Percentiles rank a stretch among this genome's conserved stretches.
Conservation (phyloP, 352 stramenopile genomes). For the Phytophthora brassicae region DNA sequence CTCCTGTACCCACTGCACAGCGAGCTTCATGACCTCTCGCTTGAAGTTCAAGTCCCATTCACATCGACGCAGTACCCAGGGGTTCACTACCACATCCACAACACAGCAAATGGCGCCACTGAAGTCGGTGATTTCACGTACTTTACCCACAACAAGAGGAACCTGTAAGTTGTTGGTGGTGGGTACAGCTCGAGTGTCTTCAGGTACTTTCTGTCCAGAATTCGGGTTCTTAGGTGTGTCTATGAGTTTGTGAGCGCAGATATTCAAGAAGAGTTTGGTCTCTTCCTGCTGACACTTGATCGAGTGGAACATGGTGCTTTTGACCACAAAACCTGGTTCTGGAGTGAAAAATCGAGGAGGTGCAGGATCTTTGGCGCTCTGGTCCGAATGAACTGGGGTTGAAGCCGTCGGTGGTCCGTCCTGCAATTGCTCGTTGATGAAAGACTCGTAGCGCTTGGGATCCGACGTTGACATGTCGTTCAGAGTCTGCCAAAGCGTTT, state of each 20-base stretch:
- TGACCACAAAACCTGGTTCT: constrained; percentile 74
- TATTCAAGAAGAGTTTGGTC: constrained; percentile 84
- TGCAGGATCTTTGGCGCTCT: constrained; percentile 7
- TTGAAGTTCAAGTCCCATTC: constrained; percentile 83
- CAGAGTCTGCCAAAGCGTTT: constrained; percentile 72
- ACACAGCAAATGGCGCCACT: constrained; percentile 44
- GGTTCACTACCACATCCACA: constrained; percentile 75
- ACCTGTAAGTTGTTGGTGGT: constrained; percentile 78
- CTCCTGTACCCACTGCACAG: constrained; percentile 76
- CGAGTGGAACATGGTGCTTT: constrained; percentile 57
- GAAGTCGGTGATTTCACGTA: constrained; percentile 54
- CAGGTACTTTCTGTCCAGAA: constrained; percentile 54
- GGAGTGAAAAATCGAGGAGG: constrained; percentile 61
- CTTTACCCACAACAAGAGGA: constrained; percentile 65
- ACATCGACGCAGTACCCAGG: constrained; percentile 73
- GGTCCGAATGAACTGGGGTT: constrained; percentile 7
- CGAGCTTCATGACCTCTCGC: constrained; percentile 76
- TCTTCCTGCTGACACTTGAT: constrained; percentile 62
- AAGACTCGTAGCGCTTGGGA: constrained; percentile 69
- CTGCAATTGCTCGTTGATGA: constrained; percentile 82
- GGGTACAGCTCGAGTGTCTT: constrained; percentile 59
- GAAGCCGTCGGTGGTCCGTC: constrained; percentile 46
- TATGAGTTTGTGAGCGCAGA: constrained; percentile 73
- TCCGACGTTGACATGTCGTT: constrained; percentile 74
- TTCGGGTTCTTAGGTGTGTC: constrained; percentile 79